phyloP scores from a whole-genome alignment of 2,329 filamentous ascomycete genomes.

The Diaporthe citrichinensis region DNA sequence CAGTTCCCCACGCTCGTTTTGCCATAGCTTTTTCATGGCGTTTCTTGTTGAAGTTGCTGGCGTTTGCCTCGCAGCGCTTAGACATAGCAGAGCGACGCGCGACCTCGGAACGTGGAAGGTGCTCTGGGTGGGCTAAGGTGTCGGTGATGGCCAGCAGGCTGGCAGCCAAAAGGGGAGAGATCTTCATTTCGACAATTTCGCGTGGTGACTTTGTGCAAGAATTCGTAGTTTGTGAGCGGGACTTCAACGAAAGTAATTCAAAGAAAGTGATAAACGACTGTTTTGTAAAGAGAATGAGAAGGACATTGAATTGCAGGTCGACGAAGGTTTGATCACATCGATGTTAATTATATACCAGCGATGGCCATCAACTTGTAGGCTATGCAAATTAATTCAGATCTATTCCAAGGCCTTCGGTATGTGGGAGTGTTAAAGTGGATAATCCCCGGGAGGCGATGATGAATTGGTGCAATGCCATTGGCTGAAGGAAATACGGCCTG shows the following conservation, averaged over 20 bases:
- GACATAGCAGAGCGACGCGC: slow-evolving; percentile 27
- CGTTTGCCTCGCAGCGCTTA: slow-evolving; percentile 35
- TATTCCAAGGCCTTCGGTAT: slow-evolving; percentile 13
- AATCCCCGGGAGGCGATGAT: neutral
- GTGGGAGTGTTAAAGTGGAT: slow-evolving; percentile 17
- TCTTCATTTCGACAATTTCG: neutral
- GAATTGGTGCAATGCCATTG: slow-evolving; percentile 20
- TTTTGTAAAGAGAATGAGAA: neutral
- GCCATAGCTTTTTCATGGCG: slow-evolving; percentile 29
- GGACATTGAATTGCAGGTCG: neutral
- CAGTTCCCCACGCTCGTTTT: slow-evolving; percentile 20
- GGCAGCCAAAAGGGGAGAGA: slow-evolving; percentile 15
- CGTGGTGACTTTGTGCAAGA: too few relatives aligned
- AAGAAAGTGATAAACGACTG: neutral
- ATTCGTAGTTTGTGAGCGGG: too few relatives aligned
- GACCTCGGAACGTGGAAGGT: slow-evolving; percentile 18
- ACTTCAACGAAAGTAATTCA: neutral
- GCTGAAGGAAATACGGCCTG: neutral
- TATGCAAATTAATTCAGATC: slow-evolving; percentile 16
- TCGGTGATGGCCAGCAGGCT: slow-evolving; percentile 27
- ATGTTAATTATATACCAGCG: neutral
- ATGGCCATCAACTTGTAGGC: neutral
- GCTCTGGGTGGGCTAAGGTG: slow-evolving; percentile 11
- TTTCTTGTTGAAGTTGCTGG: slow-evolving; percentile 31
- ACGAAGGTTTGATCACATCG: neutral